Conservation (phyloP, 1,139 yeast species). For the Magnusiomyces clavatus region DNA sequence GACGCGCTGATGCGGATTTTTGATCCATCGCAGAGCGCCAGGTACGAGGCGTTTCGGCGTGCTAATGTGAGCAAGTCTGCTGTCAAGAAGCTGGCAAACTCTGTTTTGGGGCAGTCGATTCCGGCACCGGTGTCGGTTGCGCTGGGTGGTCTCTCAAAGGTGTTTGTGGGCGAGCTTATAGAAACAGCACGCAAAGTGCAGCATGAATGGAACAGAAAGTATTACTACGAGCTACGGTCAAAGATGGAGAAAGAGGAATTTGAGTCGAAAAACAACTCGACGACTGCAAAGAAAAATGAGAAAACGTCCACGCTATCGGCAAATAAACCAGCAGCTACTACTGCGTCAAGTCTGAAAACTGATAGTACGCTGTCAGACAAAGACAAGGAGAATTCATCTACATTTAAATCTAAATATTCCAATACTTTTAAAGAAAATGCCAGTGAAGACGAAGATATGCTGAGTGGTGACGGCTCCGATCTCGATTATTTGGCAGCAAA, state of each 20-base stretch:
- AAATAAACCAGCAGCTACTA: not conserved
- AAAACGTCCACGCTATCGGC: conserved; percentile 24
- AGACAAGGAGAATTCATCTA: too few relatives aligned
- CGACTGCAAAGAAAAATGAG: conserved; percentile 26
- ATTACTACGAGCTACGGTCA: conserved; percentile 2
- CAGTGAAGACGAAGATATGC: too few relatives aligned
- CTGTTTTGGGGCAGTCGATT: conserved; percentile 74
- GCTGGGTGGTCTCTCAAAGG: conserved; percentile 80
- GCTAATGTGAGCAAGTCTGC: conserved; percentile 74
- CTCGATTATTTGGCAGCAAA: too few relatives aligned
- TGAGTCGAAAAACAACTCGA: not conserved
- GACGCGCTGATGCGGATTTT: conserved; percentile 52
- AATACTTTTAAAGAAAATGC: too few relatives aligned
- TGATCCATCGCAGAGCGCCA: conserved; percentile 74
- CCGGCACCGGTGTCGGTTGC: conserved; percentile 77
- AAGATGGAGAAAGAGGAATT: conserved; percentile 4
- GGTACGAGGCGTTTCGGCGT: conserved; percentile 83
- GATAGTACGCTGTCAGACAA: too few relatives aligned
- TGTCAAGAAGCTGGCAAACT: conserved; percentile 72
- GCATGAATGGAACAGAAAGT: conserved; percentile 22
- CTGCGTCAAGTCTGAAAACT: not conserved
- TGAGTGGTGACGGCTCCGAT: too few relatives aligned
- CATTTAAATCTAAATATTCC: too few relatives aligned
- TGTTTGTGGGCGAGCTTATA: conserved; percentile 79
- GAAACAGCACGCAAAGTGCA: conserved; percentile 67